These are phyloP conservation scores for Mucor saturninus DNA, from an alignment of 371 early-diverging fungal genomes.

Conservation along the genomic window DNA sequence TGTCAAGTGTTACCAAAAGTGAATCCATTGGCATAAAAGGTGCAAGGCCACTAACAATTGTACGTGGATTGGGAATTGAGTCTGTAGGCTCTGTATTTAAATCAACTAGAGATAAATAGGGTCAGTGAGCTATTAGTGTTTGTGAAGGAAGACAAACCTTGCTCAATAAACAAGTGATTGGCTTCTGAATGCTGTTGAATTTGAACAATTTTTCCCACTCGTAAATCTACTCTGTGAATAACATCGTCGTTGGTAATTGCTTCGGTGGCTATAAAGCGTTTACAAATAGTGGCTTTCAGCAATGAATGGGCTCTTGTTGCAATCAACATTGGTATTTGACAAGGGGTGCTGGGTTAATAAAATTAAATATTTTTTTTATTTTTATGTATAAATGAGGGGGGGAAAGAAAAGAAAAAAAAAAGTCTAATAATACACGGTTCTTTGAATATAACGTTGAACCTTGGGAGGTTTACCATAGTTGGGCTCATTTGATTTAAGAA, in stretches of 20 bases:
- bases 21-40: slow-evolving; percentile 59
- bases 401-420: not conserved
- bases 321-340: not conserved
- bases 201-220: slow-evolving; percentile 74
- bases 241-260: slow-evolving; percentile 42
- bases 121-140: not conserved
- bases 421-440: slow-evolving; percentile 57
- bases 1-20: slow-evolving; percentile 29
- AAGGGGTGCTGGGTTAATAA: slow-evolving; percentile 2
- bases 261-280: not conserved
- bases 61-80: slow-evolving; percentile 53
- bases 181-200: slow-evolving; percentile 75
- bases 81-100: slow-evolving; percentile 50
- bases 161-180: slow-evolving; percentile 76
- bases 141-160: slow-evolving; percentile 37
- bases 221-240: slow-evolving; percentile 68
- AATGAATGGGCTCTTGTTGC: not conserved
- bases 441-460: slow-evolving; percentile 54
- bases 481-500: slow-evolving; percentile 58
- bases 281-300: not conserved
- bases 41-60: slow-evolving; percentile 82
- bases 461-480: slow-evolving; percentile 65
- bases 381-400: not conserved
- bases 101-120: slow-evolving; percentile 7
- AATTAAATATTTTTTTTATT: not conserved